phyloP scores from a whole-genome alignment of 169 alveolate genomes.

The Plasmodium fragile region DNA sequence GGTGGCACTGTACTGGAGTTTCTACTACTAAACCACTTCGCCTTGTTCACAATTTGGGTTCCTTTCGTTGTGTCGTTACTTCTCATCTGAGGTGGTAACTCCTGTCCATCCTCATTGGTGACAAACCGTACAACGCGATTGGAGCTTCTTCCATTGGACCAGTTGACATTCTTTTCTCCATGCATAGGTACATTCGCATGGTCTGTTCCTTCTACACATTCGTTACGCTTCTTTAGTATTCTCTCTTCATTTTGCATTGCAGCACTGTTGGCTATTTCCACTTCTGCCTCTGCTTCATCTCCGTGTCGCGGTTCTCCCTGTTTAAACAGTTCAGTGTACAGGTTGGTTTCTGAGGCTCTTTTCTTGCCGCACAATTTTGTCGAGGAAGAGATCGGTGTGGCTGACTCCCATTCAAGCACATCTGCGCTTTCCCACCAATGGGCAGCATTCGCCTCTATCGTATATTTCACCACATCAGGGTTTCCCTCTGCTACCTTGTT shows the following conservation, averaged over 20 bases:
- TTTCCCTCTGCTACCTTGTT: neutral
- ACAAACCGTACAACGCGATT: neutral
- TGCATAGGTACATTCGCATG: neutral
- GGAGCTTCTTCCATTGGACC: neutral
- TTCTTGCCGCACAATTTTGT: neutral
- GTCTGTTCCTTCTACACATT: neutral
- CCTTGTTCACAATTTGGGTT: neutral
- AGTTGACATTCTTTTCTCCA: neutral
- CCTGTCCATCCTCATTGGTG: neutral
- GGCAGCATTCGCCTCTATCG: neutral
- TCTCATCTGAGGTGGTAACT: neutral
- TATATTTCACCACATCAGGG: neutral
- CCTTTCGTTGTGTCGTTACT: neutral
- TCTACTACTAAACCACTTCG: neutral
- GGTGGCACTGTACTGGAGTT: neutral
- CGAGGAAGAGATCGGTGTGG: neutral
- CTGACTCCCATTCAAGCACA: neutral
- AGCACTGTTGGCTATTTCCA: neutral
- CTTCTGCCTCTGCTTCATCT: neutral
- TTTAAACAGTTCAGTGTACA: conserved; percentile 1
- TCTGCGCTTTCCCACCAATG: neutral
- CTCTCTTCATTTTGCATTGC: neutral
- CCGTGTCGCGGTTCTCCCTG: neutral
- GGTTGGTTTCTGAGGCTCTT: neutral
- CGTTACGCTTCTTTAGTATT: neutral